These are phyloP conservation scores for Acanthamoeba sp. DNA, from an alignment of 208 protist genomes.

Conservation along the genomic window DNA sequence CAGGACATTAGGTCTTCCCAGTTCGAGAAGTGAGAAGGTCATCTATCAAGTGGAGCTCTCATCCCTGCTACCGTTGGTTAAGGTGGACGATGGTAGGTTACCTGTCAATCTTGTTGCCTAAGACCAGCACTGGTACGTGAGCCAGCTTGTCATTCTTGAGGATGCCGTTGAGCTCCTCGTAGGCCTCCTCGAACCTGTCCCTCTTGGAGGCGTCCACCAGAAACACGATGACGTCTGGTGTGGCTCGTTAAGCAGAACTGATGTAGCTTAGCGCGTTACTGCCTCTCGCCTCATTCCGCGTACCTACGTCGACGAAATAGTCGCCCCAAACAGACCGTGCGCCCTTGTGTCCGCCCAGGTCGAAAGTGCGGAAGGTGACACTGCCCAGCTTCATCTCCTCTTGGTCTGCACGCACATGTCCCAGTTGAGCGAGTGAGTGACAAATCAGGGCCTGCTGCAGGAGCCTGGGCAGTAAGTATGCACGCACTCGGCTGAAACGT, in stretches of 20 bases:
- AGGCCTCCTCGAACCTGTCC: slow-evolving; percentile 97
- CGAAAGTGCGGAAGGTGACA: slow-evolving; percentile 99
- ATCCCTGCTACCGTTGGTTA: no score
- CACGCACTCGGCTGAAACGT: slow-evolving; percentile 93
- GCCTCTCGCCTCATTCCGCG: no score
- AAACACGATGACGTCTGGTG: slow-evolving; percentile 96
- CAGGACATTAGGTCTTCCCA: no score
- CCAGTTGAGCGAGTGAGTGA: background rate
- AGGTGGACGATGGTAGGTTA: no score
- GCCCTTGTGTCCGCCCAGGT: slow-evolving; percentile 98
- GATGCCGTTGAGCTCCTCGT: slow-evolving; percentile 95
- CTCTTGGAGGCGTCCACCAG: slow-evolving; percentile 98
- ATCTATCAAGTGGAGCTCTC: no score
- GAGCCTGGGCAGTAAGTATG: background rate
- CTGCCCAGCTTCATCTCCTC: slow-evolving; percentile 98
- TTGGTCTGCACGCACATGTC: slow-evolving; percentile 80
- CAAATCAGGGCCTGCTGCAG: background rate
- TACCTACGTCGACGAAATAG: slow-evolving; percentile 98
- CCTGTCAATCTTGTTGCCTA: slow-evolving; percentile 99
- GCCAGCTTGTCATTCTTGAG: slow-evolving; percentile 95
- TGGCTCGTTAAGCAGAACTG: background rate
- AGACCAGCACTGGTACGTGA: slow-evolving; percentile 98
- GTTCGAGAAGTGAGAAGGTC: no score
- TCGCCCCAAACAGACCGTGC: slow-evolving; percentile 98
- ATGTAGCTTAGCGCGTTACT: no score